These are phyloP conservation scores for Chlorella vulgaris DNA, from an alignment of 139 green algal genomes.

Conservation along the genomic window DNA sequence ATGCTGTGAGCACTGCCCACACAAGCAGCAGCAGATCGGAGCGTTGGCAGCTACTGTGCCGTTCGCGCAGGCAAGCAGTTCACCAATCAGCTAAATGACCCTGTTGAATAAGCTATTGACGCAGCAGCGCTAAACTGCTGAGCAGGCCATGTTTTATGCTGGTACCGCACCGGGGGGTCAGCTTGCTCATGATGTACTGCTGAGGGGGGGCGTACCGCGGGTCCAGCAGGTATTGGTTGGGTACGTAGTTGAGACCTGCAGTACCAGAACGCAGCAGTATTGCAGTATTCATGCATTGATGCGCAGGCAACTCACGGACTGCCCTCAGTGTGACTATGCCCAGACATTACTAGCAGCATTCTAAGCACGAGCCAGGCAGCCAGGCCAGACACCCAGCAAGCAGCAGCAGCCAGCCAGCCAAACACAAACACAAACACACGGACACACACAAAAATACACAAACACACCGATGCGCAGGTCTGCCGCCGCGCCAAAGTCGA, in stretches of 20 bases:
- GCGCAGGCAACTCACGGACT: not conserved
- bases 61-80: too few relatives aligned
- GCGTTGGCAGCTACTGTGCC: too few relatives aligned
- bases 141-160: too few relatives aligned
- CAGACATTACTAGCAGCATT: not conserved
- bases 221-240: slow-evolving; percentile 93
- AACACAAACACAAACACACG: not conserved
- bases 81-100: too few relatives aligned
- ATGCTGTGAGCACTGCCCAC: not conserved
- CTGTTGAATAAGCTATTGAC: too few relatives aligned
- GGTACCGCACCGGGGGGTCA: slow-evolving; percentile 48
- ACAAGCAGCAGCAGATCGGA: not conserved
- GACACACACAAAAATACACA: slow-evolving; percentile 58
- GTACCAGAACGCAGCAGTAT: not conserved
- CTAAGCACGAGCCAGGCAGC: not conserved
- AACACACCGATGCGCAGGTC: slow-evolving; percentile 76
- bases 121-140: too few relatives aligned
- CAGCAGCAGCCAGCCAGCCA: not conserved
- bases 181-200: slow-evolving; percentile 91
- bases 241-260: slow-evolving; percentile 90
- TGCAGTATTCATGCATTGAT: not conserved
- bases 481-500: slow-evolving; percentile 89
- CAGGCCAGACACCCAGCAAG: not conserved
- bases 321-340: not conserved
- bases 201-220: slow-evolving; percentile 89